Evolutionary conservation across 345 rosid genomes (phyloP), one percentile per base, ranked within the genome.

Genomic region (Geranium brycei): DNA sequence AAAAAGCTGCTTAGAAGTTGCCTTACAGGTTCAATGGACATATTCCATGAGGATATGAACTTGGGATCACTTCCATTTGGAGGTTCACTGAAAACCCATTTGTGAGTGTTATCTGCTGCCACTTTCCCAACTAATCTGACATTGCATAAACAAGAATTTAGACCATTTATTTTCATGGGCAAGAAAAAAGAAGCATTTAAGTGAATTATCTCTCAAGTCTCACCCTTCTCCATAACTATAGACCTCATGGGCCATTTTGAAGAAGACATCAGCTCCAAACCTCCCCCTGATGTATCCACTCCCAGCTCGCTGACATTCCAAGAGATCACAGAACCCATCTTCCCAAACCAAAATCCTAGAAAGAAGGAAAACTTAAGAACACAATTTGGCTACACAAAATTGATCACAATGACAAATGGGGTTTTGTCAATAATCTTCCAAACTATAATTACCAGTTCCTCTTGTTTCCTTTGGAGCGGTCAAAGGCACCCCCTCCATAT

Each of bases 231-330:
- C 93, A 66, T 58, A 87, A 55, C 69, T 84, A 38, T 87, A 87
- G 63, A 87, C 93, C 68, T 87, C 93, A 77, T 87, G 89, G 38
- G 93, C 76, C 89, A 87, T 77, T 81, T 82, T 87, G 79, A 84
- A 87, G 86, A 87, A 87, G 56, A 87, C 74, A 64, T 84, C 85
- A 30, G 81, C 75, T 62, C 89, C 89, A 51, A 87, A 87, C 65
- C 78, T 74, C 31, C 84, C 83, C 60, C 72, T 85, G 38, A 69
- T 10, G 67, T 58, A 68, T 13, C 84, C 89, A 56, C 69, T 70
- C 71, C 73, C 80, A 15, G 70, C 75, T 51, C 73, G 70, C 68
- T 82, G 81, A 56, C 93, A 81, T 78, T 84, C 86, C 58, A 17
- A 58, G 77, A 87, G 79, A 76, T 87, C 89, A 61, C 87, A 87